Percentiles rank a stretch among this genome's conserved stretches.
Conservation (phyloP, 2,329 filamentous ascomycete species). For the Pseudogymnoascus destructans region DNA sequence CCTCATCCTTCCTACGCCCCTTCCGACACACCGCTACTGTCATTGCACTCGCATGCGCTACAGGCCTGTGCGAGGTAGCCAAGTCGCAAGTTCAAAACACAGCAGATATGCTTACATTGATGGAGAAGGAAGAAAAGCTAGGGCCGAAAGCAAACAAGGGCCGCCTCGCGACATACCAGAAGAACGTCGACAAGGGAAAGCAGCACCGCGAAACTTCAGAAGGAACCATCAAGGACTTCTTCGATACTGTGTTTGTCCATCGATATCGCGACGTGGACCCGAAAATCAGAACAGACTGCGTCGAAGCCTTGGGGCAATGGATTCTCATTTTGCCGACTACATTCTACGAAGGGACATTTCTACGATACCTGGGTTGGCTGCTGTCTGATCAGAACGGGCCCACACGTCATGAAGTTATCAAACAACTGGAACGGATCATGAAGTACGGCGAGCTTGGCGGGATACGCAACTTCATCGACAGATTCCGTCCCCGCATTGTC, state of each 20-base stretch:
- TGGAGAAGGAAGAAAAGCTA: conserved; percentile 64
- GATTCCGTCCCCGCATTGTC: conserved; percentile 73
- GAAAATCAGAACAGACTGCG: conserved; percentile 77
- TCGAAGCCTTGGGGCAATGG: conserved; percentile 78
- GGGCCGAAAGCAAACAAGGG: conserved; percentile 62
- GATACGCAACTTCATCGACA: conserved; percentile 82
- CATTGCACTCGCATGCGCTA: conserved; percentile 66
- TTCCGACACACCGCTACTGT: conserved; percentile 92
- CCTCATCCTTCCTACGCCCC: conserved; percentile 71
- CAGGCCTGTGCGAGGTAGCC: conserved; percentile 61
- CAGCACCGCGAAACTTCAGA: conserved; percentile 43
- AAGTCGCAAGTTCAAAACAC: conserved; percentile 57
- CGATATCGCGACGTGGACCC: conserved; percentile 90
- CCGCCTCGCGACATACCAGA: conserved; percentile 59
- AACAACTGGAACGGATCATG: conserved; percentile 69
- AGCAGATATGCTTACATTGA: conserved; percentile 63
- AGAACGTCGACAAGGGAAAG: conserved; percentile 42
- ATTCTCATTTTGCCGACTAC: conserved; percentile 71
- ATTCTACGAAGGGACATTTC: conserved; percentile 81
- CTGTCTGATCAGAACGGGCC: conserved; percentile 66
- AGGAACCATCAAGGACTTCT: conserved; percentile 66
- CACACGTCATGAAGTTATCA: conserved; percentile 74
- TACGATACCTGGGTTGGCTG: conserved; percentile 92
- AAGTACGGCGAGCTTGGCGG: conserved; percentile 60
- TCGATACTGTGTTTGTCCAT: conserved; percentile 88